Conservation (phyloP, 441 rosid species). For the Heliophila coronopifolia region DNA sequence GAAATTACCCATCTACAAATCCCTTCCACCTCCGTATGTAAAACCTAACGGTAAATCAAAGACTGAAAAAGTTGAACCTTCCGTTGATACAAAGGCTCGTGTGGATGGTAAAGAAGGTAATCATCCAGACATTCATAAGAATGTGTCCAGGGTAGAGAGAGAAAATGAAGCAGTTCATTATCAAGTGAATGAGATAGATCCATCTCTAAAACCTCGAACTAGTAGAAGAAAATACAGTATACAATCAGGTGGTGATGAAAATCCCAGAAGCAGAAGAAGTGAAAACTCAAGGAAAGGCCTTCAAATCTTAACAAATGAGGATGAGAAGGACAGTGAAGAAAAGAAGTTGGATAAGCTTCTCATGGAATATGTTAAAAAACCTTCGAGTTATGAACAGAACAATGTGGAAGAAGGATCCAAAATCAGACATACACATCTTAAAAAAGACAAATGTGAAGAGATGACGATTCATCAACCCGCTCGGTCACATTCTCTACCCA, state of each 20-base stretch:
- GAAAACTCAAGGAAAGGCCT: slow-evolving; percentile 56
- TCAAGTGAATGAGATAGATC: slow-evolving; percentile 29
- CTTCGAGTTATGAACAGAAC: slow-evolving; percentile 46
- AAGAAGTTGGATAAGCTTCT: slow-evolving; percentile 73
- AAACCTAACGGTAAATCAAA: slow-evolving; percentile 47
- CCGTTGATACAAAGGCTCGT: slow-evolving; percentile 32
- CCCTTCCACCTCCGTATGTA: slow-evolving; percentile 83
- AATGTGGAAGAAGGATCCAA: slow-evolving; percentile 40
- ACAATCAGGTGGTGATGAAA: slow-evolving; percentile 36
- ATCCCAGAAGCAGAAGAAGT: slow-evolving; percentile 55
- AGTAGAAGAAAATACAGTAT: slow-evolving; percentile 46
- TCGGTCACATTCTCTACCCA: slow-evolving; percentile 71
- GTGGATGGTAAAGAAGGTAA: slow-evolving; percentile 30
- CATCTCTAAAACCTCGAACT: slow-evolving; percentile 50
- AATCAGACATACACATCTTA: slow-evolving; percentile 39
- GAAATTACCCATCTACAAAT: slow-evolving; percentile 34
- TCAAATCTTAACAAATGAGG: slow-evolving; percentile 56
- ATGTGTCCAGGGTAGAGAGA: slow-evolving; percentile 23
- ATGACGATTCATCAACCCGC: slow-evolving; percentile 32
- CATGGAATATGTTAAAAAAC: slow-evolving; percentile 74
- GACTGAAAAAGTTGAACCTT: slow-evolving; percentile 36
- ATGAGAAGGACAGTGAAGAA: slow-evolving; percentile 57
- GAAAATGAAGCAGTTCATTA: slow-evolving; percentile 21
- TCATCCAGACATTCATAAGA: slow-evolving; percentile 30
- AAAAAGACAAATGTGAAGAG: slow-evolving; percentile 26